phyloP scores from a whole-genome alignment of 169 alveolate species.

The Cryptosporidium sp. region DNA sequence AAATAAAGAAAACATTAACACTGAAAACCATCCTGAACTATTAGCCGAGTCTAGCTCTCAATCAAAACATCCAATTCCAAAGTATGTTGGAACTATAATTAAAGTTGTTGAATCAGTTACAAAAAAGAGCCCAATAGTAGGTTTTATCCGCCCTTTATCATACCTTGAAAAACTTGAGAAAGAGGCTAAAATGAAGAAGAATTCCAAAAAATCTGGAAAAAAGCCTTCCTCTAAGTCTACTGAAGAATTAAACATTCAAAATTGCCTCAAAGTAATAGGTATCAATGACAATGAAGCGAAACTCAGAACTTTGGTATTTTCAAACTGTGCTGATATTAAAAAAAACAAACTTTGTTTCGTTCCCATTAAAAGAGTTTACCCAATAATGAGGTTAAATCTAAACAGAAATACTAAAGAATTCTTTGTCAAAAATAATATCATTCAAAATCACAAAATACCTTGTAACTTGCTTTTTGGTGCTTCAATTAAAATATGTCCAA shows the following conservation, averaged over 20 bases:
- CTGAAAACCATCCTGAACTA: neutral
- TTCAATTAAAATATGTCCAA: neutral
- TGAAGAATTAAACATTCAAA: neutral
- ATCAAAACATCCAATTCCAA: neutral
- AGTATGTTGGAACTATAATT: slow-evolving; percentile 10
- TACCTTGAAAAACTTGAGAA: neutral
- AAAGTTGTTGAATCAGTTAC: slow-evolving; percentile 41
- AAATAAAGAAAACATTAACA: no score
- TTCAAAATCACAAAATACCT: neutral
- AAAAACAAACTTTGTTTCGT: slow-evolving; percentile 1
- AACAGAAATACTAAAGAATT: neutral
- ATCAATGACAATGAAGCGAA: neutral
- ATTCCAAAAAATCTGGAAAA: neutral
- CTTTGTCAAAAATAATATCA: neutral
- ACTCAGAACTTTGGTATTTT: neutral
- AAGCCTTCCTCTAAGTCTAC: neutral
- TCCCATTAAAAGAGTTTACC: slow-evolving; percentile 18
- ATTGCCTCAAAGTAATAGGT: neutral
- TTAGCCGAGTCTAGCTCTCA: neutral
- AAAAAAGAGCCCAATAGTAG: slow-evolving; percentile 4
- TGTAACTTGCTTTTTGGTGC: neutral
- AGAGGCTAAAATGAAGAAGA: neutral
- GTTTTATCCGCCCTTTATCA: slow-evolving; percentile 4
- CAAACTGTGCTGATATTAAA: no score
- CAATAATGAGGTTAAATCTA: neutral